phyloP scores from a whole-genome alignment of 106 monocot species.

The Acanthochlamys bracteata region DNA sequence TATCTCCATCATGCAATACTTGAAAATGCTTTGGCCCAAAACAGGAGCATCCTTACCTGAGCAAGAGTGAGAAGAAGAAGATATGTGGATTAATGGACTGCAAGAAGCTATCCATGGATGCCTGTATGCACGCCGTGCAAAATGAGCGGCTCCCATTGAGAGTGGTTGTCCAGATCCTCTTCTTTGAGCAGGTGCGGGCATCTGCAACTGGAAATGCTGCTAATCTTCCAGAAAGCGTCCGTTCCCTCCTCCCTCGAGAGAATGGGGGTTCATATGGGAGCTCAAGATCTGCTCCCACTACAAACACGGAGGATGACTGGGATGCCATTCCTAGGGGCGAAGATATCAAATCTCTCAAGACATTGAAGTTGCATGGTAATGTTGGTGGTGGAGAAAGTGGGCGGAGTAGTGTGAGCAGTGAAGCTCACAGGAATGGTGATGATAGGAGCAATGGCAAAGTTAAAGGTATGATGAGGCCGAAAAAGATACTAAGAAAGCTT shows the following conservation, averaged over 20 bases:
- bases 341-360: constrained; percentile 36
- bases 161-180: constrained; percentile 77
- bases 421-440: constrained; percentile 12
- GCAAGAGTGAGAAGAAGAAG: constrained; percentile 79
- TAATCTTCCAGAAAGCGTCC: background rate
- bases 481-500: constrained; percentile 59
- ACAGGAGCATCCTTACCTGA: constrained; percentile 72
- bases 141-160: constrained; percentile 87
- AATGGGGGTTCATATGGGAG: constrained; percentile 53
- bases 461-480: constrained; percentile 35
- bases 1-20: background rate
- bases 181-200: constrained; percentile 66
- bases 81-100: constrained; percentile 71
- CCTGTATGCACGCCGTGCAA: constrained; percentile 74
- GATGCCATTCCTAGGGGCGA: constrained; percentile 24
- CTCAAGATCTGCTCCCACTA: constrained; percentile 49
- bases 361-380: constrained; percentile 13
- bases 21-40: background rate
- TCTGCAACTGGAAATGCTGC: constrained; percentile 13
- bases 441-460: constrained; percentile 18
- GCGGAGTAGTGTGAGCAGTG: constrained; percentile 23
- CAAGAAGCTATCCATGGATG: constrained; percentile 64
- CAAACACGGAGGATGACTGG: constrained; percentile 60
- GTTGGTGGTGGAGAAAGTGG: constrained; percentile 7
- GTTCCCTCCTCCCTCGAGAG: constrained; percentile 1